Base-by-base conservation (phyloP, 495 filamentous ascomycete genomes). In the Parathielavia appendiculata region DNA sequence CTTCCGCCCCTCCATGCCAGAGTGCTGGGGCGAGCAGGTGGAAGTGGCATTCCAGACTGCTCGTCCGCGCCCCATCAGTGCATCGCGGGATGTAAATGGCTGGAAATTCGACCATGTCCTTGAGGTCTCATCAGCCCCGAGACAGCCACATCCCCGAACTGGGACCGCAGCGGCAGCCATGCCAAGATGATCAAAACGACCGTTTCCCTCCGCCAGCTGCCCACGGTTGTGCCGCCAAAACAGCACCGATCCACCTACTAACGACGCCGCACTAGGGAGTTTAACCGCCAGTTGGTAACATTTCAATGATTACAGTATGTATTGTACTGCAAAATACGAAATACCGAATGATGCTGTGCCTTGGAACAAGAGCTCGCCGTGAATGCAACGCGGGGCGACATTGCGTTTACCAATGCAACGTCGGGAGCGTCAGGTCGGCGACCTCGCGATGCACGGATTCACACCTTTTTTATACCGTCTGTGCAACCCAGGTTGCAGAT, bases 361-460 rank as follows among this genome's bases (percentile, higher is more conserved):
- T 38, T 51, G 34, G 32, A 51, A 19, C 34, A n/a, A 51, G 20
- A 22, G 44, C 43, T 9, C 20, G 8, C 43, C 43, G 54, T 45
- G 54, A 20, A 41, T 41, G n/a, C 47, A 51, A 35, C 20, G 46
- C 47, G 16, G 47, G 55, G 55, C 41, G 38, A 26, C 35, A 50
- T 41, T 34, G n/a, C 4, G 40, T 49, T 49, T 45, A 46, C 48
- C 48, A 58, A 47, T 46, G 40, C 32, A 58, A 53, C 56, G 8
- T 47, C 48, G 56, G 56, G 47, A 58, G 48, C 16, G 14, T 22
- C 48, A 58, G 56, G 56, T 58, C 56, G 56, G 48, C 56, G 56
- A 58, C 56, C 56, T 58, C 56, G 49, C 56, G 11, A 58, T 20
- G 26, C 22, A 52, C 34, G 34, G 49, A 6, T 40, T 52, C 49